Base-by-base conservation (phyloP, 1,284 basidiomycete genomes). In the Boletus smithii region DNA sequence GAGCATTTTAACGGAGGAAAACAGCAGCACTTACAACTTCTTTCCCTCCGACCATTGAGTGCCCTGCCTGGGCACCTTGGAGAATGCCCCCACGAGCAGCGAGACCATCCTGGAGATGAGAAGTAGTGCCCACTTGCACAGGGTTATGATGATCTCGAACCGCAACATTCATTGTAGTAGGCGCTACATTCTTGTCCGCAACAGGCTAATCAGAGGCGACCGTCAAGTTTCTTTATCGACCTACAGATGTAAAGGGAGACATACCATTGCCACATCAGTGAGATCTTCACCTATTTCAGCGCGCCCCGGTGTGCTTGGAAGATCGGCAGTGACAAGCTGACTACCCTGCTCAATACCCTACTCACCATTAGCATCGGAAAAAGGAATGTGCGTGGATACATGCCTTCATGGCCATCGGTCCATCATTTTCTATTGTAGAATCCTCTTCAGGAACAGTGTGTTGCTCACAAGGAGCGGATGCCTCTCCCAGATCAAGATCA, bases 11-110 rank as follows among this genome's bases (percentile, higher is more conserved):
- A 39, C 14, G 18, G 4, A 24, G n/a, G 29, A 23, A 33, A 35
- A 40, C 16, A 40, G 24, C n/a, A 31, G 5, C 5, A 44, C 60
- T 42, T 41, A 61, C 59, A 20, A 8, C 16, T 36, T 48, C 45
- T 23, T 49, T 49, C 27, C 29, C 24, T 20, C 14, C 10, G 8
- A 16, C 35, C 7, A 17, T 22, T 5, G 42, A 29, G 14, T 11
- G 39, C 11, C 17, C 44, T 30, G 22, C 18, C 6, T 17, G 42
- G 3, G 6, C 8, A 5, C n/a, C 27, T 39, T 17, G 32, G 16
- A 29, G 9, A n/a, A 20, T 20, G 31, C 0, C 17, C 13, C 6
- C 41, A 17, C 4, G 5, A n/a, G 30, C 18, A 11, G 22, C 13
- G n/a, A 22, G 4, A 5, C 7, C 10, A 36, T 32, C 20, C 8